Evolutionary conservation across 805 yeast genomes (phyloP).

Genomic region (Ogataea dorogensis): DNA sequence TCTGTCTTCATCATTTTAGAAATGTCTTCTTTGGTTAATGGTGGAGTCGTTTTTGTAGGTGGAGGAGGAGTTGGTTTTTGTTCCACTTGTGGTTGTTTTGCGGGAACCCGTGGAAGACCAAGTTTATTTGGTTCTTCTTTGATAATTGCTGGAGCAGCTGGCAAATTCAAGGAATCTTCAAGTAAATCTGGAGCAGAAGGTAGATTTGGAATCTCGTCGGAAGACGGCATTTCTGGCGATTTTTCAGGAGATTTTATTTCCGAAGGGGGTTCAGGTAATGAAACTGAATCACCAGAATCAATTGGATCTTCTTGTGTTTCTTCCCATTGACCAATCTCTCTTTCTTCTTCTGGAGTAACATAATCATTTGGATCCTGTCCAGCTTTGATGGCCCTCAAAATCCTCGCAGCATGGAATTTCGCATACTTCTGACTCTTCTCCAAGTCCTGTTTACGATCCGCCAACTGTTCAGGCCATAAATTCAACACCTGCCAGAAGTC

Average conservation of each 20-base stretch:
- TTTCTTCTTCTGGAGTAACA: slow-evolving; percentile 39
- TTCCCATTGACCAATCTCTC: slow-evolving; percentile 19
- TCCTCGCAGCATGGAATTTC: slow-evolving; percentile 60
- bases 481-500: slow-evolving; percentile 51
- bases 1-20: slow-evolving; percentile 51
- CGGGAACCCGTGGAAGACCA: slow-evolving; percentile 31
- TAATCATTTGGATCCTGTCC: slow-evolving; percentile 61
- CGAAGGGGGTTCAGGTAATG: slow-evolving; percentile 18
- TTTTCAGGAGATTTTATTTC: slow-evolving; percentile 13
- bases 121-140: slow-evolving; percentile 31
- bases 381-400: slow-evolving; percentile 45
- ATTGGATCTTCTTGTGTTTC: not conserved
- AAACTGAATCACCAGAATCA: not conserved
- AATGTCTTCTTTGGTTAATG: slow-evolving; percentile 38
- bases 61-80: slow-evolving; percentile 12
- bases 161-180: slow-evolving; percentile 27
- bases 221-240: not conserved
- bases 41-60: slow-evolving; percentile 6
- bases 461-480: slow-evolving; percentile 37
- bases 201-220: slow-evolving; percentile 1
- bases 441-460: slow-evolving; percentile 23
- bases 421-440: slow-evolving; percentile 52
- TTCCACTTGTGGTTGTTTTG: slow-evolving; percentile 6
- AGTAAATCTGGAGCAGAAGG: slow-evolving; percentile 22
- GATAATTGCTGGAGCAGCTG: slow-evolving; percentile 31